These are phyloP conservation scores for Thermoascus crustaceus DNA, from an alignment of 2,329 filamentous ascomycete genomes.

Conservation along the genomic window DNA sequence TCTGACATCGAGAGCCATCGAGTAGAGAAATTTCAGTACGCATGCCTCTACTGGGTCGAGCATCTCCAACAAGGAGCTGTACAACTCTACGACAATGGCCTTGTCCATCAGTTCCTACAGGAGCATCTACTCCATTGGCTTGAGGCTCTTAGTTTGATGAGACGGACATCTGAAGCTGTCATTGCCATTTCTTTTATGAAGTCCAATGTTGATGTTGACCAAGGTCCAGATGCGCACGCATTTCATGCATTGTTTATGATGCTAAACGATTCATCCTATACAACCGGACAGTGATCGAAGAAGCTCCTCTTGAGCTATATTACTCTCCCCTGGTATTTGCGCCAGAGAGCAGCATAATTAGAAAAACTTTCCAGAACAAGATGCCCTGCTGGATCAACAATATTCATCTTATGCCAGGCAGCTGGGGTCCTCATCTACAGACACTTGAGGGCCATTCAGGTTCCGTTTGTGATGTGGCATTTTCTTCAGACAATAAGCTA, in stretches of 20 bases:
- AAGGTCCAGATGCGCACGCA: conserved; percentile 4
- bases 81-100: conserved; percentile 5
- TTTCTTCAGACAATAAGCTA: background rate
- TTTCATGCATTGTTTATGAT: conserved; percentile 9
- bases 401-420: background rate
- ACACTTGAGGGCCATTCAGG: background rate
- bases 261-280: conserved; percentile 17
- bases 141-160: conserved; percentile 12
- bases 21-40: conserved; percentile 28
- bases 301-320: conserved; percentile 23
- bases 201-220: no score
- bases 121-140: conserved; percentile 15
- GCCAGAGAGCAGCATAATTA: conserved; percentile 16
- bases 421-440: background rate
- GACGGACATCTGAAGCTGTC: conserved; percentile 7
- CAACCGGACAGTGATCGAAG: conserved; percentile 15
- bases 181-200: no score
- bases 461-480: background rate
- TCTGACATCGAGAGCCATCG: no score
- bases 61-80: conserved; percentile 7
- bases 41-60: conserved; percentile 27
- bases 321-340: conserved; percentile 19
- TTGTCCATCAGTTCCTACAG: conserved; percentile 9
- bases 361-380: conserved; percentile 7
- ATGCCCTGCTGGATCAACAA: background rate